Evolutionary conservation across 768 basidiomycete genomes (phyloP).

Genomic region (Mycena filopes): DNA sequence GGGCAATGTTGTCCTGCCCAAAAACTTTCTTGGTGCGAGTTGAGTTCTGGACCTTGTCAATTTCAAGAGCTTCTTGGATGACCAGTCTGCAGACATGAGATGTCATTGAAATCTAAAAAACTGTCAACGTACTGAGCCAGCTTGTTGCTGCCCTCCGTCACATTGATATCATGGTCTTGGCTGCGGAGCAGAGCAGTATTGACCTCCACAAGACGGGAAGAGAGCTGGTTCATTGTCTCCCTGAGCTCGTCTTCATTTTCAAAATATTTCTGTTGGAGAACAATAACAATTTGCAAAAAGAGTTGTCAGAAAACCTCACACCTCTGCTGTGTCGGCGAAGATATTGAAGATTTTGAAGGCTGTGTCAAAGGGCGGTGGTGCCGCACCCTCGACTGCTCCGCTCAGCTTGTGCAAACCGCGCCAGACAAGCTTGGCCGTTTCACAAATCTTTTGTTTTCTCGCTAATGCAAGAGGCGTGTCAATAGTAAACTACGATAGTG

Average conservation of each 20-base stretch:
- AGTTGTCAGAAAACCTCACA: not conserved
- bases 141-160: not conserved
- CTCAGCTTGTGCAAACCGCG: not conserved
- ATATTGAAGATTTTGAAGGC: constrained; percentile 7
- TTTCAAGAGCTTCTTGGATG: not conserved
- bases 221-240: not conserved
- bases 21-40: not conserved
- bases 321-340: constrained; percentile 4
- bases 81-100: not conserved
- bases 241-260: constrained; percentile 9
- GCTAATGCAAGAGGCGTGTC: too few species aligned
- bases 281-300: not conserved
- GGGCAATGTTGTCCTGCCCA: not conserved
- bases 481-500: too few species aligned
- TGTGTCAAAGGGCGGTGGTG: constrained; percentile 2
- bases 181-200: not conserved
- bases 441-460: constrained; percentile 2
- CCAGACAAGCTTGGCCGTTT: not conserved
- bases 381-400: not conserved
- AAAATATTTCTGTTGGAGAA: not conserved
- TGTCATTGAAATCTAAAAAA: not conserved
- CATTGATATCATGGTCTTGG: not conserved
- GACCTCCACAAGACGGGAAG: constrained; percentile 8
- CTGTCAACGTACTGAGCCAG: not conserved
- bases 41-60: not conserved